Percentiles rank a stretch among this genome's conserved stretches.
Conservation (phyloP, 78 protist species). For the Kipferlia bialata region DNA sequence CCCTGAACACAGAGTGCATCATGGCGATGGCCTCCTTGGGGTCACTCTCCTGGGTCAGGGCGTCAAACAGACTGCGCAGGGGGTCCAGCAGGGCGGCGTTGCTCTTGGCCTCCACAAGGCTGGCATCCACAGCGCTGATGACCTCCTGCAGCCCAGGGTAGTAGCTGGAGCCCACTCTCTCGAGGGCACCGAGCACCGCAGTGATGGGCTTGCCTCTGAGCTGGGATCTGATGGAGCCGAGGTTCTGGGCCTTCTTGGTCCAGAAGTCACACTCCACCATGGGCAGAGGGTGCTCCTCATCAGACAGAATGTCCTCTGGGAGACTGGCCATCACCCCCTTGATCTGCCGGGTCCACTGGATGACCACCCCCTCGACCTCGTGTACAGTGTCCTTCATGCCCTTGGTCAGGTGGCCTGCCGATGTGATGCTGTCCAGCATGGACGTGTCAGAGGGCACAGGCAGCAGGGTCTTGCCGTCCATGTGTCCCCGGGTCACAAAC, state of each 20-base stretch:
- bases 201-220: neutral
- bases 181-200: neutral
- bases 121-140: conserved; percentile 1
- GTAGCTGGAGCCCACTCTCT: conserved; percentile 9
- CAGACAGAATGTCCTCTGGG: neutral
- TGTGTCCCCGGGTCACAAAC: conserved; percentile 26
- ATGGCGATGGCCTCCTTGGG: neutral
- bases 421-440: neutral
- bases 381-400: conserved; percentile 37
- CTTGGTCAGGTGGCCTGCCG: neutral
- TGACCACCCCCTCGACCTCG: conserved; percentile 24
- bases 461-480: neutral
- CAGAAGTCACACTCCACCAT: conserved; percentile 57
- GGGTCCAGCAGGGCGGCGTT: conserved; percentile 21
- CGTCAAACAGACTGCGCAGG: neutral
- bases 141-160: conserved; percentile 11
- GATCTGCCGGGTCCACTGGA: neutral
- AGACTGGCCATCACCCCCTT: neutral
- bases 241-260: conserved; percentile 35
- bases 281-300: conserved; percentile 14
- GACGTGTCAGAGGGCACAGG: neutral
- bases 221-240: conserved; percentile 23
- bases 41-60: neutral
- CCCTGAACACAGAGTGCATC: conserved; percentile 31
- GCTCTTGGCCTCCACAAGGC: conserved; percentile 17